Evolutionary conservation across 2,329 filamentous ascomycete species (phyloP), one percentile per base, ranked within the genome.

Genomic region (Aureobasidium leucospermi): DNA sequence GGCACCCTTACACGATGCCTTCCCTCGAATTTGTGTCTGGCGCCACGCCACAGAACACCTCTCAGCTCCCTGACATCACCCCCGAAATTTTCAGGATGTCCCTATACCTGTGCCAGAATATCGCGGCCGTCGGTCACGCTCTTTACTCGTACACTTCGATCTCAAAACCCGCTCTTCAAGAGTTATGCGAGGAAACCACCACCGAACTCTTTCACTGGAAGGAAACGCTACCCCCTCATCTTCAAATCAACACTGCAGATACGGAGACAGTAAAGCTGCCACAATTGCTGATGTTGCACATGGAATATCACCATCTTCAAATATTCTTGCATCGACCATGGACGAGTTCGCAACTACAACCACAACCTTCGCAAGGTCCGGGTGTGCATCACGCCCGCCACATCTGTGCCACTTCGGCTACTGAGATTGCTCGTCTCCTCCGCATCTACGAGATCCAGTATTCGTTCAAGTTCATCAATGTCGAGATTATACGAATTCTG

Each of bases 271-370:
- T 42, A 4, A 58, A 32, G 36, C 56, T 36, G 36, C 61, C 63
- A 6, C 63, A 63, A 6, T 23, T 64, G 13, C 59, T 64, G 15
- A 62, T 64, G 13, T 28, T 64, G 45, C 63, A 63, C 55, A 73
- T 76, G 69, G 73, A 76, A 69, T 76, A 76, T 55, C 69, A 76
- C 60, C 73, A 76, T 53, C 73, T 76, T 2, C 67, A 75, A 52
- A 76, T 77, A 29, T 75, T 75, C 63, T 70, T 75, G 59, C 75
- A 76, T 46, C 68, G 76, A 2, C 76, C 76, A 11, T 77, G 73
- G 71, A 71, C 76, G 16, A 76, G 75, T 3, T 71, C 75, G 59
- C 71, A 65, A 48, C 73, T 75, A 39, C 75, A 76, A 60, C 74
- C 75, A 2, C 69, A 67, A 36, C 74, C 74, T 4, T 70, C 71